Base-by-base conservation (phyloP, 2,329 filamentous ascomycete genomes). In the Tothia fuscella region DNA sequence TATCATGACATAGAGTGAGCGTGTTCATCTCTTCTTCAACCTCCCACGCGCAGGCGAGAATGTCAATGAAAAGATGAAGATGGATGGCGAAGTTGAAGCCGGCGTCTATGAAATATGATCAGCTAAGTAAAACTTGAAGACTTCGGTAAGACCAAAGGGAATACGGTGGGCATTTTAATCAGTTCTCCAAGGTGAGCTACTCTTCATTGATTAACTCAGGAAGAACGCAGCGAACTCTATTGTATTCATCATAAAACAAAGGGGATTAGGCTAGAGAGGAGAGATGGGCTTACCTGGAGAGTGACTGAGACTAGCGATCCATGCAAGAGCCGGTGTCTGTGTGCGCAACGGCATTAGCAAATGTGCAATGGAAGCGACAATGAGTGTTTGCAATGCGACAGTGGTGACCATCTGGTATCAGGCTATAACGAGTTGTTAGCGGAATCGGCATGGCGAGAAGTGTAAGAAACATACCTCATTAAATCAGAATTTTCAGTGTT, bases 401-500 rank as follows among this genome's bases (percentile, higher is more conserved):
- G 25, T 40, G 25, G 28, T 31, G 28, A 44, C 54, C 58, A 61
- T 60, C 56, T 56, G 53, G 49, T 49, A 51, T 59, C 56, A 62
- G 58, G 50, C 59, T 62, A 36, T 2, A 12, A n/a, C n/a, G 9
- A 5, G 14, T 17, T 6, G 46, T 61, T 51, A 61, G 56, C 47
- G 17, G 35, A 32, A 6, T 42, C 7, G 13, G 13, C 13, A 3
- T 35, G 7, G 7, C 5, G 9, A 17, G 33, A n/a, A 3, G 30
- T 21, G 7, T 12, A 3, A 3, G 14, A 17, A n/a, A 25, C 58
- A 51, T 61, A 66, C 73, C 73, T 77, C 74, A 77, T 77, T 78
- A 77, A 77, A 78, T 78, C 74, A 78, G 74, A 78, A 74, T 78
- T 75, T 74, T 73, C 64, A 68, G 67, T 74, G 70, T 70, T 59